Percentiles rank a stretch among this genome's conserved stretches.
Evolutionary conservation across 768 basidiomycete species (phyloP).

Genomic region (Tephrocybe sp.): DNA sequence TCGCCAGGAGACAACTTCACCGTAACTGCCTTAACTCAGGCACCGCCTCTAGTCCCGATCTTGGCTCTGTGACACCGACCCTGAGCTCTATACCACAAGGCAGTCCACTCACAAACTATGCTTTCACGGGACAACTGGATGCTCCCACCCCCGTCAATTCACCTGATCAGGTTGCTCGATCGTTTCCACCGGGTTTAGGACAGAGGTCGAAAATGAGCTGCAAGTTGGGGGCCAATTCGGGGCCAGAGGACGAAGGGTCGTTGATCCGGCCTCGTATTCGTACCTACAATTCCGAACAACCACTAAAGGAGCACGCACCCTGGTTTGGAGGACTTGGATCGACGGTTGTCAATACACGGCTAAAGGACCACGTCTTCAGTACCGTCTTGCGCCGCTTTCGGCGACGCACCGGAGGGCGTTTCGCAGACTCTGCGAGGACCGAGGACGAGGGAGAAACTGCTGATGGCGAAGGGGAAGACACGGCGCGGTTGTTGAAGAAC

Average conservation of each 20-base stretch:
- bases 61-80: constrained; percentile 37
- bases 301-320: constrained; percentile 38
- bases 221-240: constrained; percentile 10
- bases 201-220: constrained; percentile 19
- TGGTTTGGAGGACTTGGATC: constrained; percentile 90
- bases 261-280: constrained; percentile 36
- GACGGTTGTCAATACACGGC: constrained; percentile 88
- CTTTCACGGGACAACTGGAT: constrained; percentile 34
- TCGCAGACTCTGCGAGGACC: constrained; percentile 36
- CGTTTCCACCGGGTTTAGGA: constrained; percentile 30
- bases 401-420: constrained; percentile 46
- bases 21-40: constrained; percentile 47
- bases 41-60: constrained; percentile 72
- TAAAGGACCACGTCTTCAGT: constrained; percentile 95
- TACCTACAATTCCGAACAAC: constrained; percentile 41
- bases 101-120: constrained; percentile 43
- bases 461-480: constrained; percentile 36
- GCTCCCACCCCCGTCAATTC: constrained; percentile 54
- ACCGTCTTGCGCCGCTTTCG: constrained; percentile 79
- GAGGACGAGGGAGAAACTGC: constrained; percentile 60
- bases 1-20: constrained; percentile 37
- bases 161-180: constrained; percentile 32
- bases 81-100: constrained; percentile 17
- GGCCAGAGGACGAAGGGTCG: constrained; percentile 32
- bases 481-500: constrained; percentile 24